phyloP scores from a whole-genome alignment of 306 rosid species.

The Argentina anserina region DNA sequence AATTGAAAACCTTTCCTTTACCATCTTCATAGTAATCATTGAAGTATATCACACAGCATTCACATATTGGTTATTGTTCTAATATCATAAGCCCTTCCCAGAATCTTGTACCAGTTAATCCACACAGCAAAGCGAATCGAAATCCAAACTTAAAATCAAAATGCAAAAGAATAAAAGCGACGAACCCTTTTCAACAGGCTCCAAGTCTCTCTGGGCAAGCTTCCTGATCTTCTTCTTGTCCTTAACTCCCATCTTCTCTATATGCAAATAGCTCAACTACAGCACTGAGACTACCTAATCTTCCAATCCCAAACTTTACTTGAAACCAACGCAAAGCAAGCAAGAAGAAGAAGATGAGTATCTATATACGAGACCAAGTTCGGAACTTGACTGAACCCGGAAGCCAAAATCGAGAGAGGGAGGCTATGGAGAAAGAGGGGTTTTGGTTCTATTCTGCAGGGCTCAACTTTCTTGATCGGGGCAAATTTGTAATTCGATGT shows the following conservation, averaged over 20 bases:
- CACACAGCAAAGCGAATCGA: neutral
- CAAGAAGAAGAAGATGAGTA: neutral
- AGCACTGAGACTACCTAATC: neutral
- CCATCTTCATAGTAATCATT: neutral
- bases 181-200: constrained; percentile 13
- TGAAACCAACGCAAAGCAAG: neutral
- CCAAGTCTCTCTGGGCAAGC: neutral
- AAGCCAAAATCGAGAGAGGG: neutral
- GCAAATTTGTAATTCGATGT: neutral
- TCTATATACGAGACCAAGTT: neutral
- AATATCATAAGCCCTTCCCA: neutral
- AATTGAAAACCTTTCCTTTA: neutral
- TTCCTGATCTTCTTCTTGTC: constrained; percentile 10
- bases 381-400: neutral
- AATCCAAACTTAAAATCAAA: neutral
- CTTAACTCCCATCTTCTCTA: constrained; percentile 3
- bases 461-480: neutral
- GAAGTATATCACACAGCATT: neutral
- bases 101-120: neutral
- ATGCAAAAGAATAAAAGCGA: neutral
- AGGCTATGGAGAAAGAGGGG: neutral
- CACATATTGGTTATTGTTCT: neutral
- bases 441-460: neutral
- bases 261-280: neutral
- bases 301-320: no score